Evolutionary conservation across 2,329 filamentous ascomycete genomes (phyloP).

Genomic region (Ophiostoma quercus): DNA sequence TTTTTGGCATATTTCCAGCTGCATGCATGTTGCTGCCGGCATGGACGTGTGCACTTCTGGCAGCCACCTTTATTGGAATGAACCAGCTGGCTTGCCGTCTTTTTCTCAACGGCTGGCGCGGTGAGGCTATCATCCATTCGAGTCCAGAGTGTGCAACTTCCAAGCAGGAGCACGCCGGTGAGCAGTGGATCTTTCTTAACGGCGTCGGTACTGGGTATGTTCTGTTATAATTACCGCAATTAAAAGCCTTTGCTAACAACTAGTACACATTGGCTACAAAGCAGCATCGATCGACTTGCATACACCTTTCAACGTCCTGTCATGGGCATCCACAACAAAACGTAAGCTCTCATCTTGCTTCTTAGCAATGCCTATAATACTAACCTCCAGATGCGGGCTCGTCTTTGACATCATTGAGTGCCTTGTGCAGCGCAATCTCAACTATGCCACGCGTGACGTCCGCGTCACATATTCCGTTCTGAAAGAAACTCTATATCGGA

Average conservation of each 20-base stretch:
- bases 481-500: conserved; percentile 59
- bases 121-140: conserved; percentile 45
- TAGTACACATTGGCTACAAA: conserved; percentile 63
- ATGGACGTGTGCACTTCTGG: conserved; percentile 41
- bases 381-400: conserved; percentile 49
- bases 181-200: conserved; percentile 78
- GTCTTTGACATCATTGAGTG: conserved; percentile 74
- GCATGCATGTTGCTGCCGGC: conserved; percentile 42
- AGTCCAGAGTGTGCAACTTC: conserved; percentile 48
- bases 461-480: conserved; percentile 57
- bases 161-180: conserved; percentile 49
- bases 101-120: conserved; percentile 50
- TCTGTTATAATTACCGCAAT: background rate
- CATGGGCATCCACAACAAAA: conserved; percentile 70
- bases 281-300: conserved; percentile 65
- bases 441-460: conserved; percentile 65
- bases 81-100: conserved; percentile 48
- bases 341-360: conserved; percentile 36
- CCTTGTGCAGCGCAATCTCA: conserved; percentile 68
- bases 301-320: conserved; percentile 67
- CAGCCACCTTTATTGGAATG: conserved; percentile 43
- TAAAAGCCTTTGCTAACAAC: background rate
- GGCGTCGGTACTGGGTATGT: conserved; percentile 53
- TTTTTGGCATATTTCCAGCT: conserved; percentile 55
- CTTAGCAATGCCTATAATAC: background rate